Evolutionary conservation across 768 basidiomycete genomes (phyloP), one percentile per base, ranked within the genome.

Genomic region (Suillus ampliporus): DNA sequence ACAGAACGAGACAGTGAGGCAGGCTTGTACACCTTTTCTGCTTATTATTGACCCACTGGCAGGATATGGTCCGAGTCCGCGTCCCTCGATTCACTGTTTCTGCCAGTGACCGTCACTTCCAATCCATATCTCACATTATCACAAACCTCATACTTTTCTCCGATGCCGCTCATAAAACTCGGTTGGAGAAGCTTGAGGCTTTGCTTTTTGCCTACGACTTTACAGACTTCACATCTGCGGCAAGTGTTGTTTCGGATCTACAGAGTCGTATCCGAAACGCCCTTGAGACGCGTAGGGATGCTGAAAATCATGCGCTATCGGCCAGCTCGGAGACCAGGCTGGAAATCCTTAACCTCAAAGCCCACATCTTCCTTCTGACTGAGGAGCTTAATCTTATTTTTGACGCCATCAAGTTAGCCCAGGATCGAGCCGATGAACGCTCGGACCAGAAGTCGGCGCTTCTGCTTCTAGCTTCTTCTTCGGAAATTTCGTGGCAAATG

Each of bases 401-500:
- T 73, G 93, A 95, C 56, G 92, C 91, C 0, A 91, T 94, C 68
- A 89, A 90, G 64, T 80, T 91, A 57, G 91, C 89, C 37, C 93
- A 94, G 73, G 91, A 93, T 69, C 87, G 89, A 65, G 84, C 78
- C 54, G 86, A 86, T 65, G 83, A 86, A 65, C 84, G 77, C 61
- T 81, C 85, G 5, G 89, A 91, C 65, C 86, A 89, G 65, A 92
- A 92, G 69, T 91, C 91, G 1, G 92, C 94, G 2, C 81, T 95
- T 51, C 83, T 92, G 57, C 77, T 97, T 35, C 89, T 92, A 63
- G 90, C 94, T 1, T 88, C 87, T 7, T 94, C 94, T 0, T 85
- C 88, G 7, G 91, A 95, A 73, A 89, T 99, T 51, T 94, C 92
- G 1, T 99, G 95, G 95, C 84, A 84, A 63, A 95, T 98, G 93